These are phyloP conservation scores for Melaleuca alternifolia DNA, from an alignment of 345 rosid genomes.

Conservation along the genomic window DNA sequence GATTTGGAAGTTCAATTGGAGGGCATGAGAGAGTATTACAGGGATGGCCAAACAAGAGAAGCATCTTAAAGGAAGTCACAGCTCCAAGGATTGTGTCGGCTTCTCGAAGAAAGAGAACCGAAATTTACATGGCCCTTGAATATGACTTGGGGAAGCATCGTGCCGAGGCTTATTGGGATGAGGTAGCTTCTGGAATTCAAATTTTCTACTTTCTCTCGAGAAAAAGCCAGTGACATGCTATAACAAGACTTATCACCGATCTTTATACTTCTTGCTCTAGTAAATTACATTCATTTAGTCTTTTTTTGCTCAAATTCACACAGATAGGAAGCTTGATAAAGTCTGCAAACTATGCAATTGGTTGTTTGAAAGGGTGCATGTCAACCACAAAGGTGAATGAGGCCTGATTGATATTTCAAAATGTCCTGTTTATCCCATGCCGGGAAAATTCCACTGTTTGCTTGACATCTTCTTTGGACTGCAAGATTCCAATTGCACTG, in stretches of 20 bases:
- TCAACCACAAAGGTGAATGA: slow-evolving; percentile 25
- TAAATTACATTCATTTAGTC: not conserved
- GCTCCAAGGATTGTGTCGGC: slow-evolving; percentile 28
- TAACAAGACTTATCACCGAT: not conserved
- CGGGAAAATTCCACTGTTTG: not conserved
- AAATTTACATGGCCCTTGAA: slow-evolving; percentile 25
- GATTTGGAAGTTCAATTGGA: slow-evolving; percentile 17
- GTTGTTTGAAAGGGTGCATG: slow-evolving; percentile 42
- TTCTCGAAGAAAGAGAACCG: slow-evolving; percentile 27
- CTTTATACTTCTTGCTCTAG: not conserved
- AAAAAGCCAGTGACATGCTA: not conserved
- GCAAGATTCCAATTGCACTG: not conserved
- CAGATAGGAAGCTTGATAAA: slow-evolving; percentile 43
- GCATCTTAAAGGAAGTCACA: slow-evolving; percentile 44
- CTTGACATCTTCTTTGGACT: not conserved
- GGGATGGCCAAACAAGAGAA: slow-evolving; percentile 35
- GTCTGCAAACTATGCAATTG: slow-evolving; percentile 25
- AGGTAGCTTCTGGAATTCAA: slow-evolving; percentile 17
- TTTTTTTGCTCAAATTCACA: not conserved
- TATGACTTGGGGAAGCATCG: slow-evolving; percentile 55
- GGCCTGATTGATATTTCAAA: not conserved
- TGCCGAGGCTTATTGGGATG: slow-evolving; percentile 51
- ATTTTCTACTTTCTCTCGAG: not conserved
- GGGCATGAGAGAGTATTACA: slow-evolving; percentile 25
- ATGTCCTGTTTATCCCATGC: not conserved